Base-by-base conservation (phyloP, 495 filamentous ascomycete genomes). In the Penicillium atrosanguineum region DNA sequence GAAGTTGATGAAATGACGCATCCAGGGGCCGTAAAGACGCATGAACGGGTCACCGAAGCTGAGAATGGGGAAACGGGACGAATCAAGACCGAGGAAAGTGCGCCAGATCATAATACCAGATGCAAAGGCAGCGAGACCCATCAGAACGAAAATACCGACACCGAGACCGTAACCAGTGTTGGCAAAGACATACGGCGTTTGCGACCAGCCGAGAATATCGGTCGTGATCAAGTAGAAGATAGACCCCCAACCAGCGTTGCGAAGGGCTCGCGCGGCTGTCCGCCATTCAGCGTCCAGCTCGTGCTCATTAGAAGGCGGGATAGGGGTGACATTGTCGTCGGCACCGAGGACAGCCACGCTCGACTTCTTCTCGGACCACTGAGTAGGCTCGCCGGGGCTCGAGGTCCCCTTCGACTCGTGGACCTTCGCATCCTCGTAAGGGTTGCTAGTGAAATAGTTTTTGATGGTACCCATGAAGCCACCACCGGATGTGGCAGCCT, bases 191-290 rank as follows among this genome's bases (percentile, higher is more conserved):
- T 56, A 68, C 1, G 59, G 62, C 1, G 50, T 46, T 11, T 44
- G 69, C 41, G 70, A 79, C 18, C 81, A 81, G 29, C 83, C 83
- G 6, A 86, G 68, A 46, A 85, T 82, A 56, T 84, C 82, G 3
- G 82, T 86, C 2, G 82, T 84, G 54, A 86, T 84, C 44, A 86
- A 70, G 60, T 77, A 86, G 65, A 85, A 85, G 23, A 74, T 52
- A 19, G 70, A 64, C 19, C 74, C 76, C 76, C 76, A 79, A 23
- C 69, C 68, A n/a, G 77, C 77, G 6, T 75, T 80, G 21, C 75
- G 61, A 45, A 76, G 46, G 3, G 78, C 78, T 28, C 78, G 64
- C 37, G 65, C 67, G 11, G 77, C 75, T 42, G 61, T 60, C 28
- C 64, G 59, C 70, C 76, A 78, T 12, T 23, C 46, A 38, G 26